Evolutionary conservation across 805 yeast species (phyloP), one percentile per base, ranked within the genome.

Genomic region (Schizosaccharomyces pombe): DNA sequence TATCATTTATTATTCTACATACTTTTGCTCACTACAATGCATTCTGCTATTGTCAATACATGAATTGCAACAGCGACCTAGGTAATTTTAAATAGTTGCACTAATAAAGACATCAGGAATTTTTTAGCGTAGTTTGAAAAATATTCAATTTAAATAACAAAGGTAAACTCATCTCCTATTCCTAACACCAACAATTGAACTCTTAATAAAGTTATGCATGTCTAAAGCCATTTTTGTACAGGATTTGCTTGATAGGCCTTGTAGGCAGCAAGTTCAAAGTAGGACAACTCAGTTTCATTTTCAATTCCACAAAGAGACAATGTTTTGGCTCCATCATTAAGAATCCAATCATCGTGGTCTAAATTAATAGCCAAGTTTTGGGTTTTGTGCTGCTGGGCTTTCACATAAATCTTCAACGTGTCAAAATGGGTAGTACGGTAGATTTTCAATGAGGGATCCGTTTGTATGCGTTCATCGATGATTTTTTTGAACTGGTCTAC

Each of bases 361-460:
- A 91, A 75, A 64, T 91, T 91, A 58, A 91, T 82, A 52, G 86
- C 91, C 59, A 91, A 72, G 63, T 91, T 86, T 77, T 86, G 82
- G 1, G 95, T 84, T 68, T 91, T 91, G 31, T 94, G 76, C 11
- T 93, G 91, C 65, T 89, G 97, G 0, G 98, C 97, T 63, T 85
- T 86, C 30, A 95, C 82, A 68, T 91, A 91, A 5, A 91, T 74
- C 66, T 91, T 91, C 56, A 89, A 4, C 24, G 54, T 52, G 12
- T 37, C 54, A 32, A 34, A 33, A 4, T 19, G 16, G 24, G 24
- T 24, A 5, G 24, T 52, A 4, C 47, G 40, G 19, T 26, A 32
- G 34, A 28, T 19, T 19, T 34, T 52, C 11, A 52, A 19, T 2
- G 28, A 24, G 4, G 31, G 16, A 32, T 52, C 30, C 14, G 52